Evolutionary conservation across 192 early-diverging fungal genomes (phyloP).

Genomic region (Geranomyces michiganensis): DNA sequence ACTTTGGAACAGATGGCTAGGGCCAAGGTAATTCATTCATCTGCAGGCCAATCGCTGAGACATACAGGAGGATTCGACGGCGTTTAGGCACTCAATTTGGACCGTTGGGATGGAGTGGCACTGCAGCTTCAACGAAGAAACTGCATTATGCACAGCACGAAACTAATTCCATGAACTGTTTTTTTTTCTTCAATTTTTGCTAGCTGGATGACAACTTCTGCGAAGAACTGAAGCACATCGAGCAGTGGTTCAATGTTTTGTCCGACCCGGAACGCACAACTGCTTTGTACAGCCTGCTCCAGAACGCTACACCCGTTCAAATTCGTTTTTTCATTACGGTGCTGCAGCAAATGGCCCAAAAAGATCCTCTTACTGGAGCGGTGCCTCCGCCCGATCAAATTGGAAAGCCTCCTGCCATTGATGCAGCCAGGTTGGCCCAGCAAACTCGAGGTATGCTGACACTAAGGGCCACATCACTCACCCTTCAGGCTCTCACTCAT

Average conservation of each 20-base stretch:
- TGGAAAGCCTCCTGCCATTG: constrained; percentile 10
- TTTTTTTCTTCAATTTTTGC: background rate
- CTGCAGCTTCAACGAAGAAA: too few relatives aligned
- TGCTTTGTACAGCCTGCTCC: constrained; percentile 89
- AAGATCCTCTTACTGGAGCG: constrained; percentile 58
- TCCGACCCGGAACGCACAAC: constrained; percentile 89
- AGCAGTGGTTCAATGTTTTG: constrained; percentile 92
- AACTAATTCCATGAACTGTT: too few relatives aligned
- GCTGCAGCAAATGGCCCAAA: constrained; percentile 89
- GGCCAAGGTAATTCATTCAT: constrained; percentile 36
- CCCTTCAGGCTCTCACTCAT: background rate
- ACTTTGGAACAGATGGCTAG: constrained; percentile 89
- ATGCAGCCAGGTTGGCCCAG: constrained; percentile 8
- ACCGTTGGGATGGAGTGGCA: too few relatives aligned
- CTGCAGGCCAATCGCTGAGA: too few relatives aligned
- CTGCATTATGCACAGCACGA: too few relatives aligned
- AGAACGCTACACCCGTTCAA: constrained; percentile 88
- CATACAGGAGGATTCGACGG: too few relatives aligned
- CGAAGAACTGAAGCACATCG: constrained; percentile 88
- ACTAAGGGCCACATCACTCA: background rate
- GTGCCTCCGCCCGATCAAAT: constrained; percentile 14
- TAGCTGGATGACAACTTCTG: constrained; percentile 82
- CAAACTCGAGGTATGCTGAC: constrained; percentile 12
- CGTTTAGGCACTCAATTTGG: too few relatives aligned
- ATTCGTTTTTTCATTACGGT: constrained; percentile 94